These are phyloP conservation scores for Sicyos edulis DNA, from an alignment of 306 rosid genomes.

Conservation along the genomic window DNA sequence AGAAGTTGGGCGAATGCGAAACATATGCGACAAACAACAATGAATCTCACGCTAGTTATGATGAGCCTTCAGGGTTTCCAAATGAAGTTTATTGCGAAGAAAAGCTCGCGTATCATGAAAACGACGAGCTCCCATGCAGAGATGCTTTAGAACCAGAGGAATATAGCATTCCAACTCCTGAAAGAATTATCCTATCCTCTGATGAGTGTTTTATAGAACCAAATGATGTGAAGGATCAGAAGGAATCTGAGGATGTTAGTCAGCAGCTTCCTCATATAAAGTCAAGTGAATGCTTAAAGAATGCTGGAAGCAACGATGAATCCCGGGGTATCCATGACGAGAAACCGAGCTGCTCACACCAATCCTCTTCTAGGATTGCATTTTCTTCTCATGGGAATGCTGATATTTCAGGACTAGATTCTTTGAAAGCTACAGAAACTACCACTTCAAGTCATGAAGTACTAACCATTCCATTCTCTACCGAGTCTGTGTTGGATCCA, in stretches of 20 bases:
- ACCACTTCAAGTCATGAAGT: conserved; percentile 27
- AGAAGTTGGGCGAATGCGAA: not conserved
- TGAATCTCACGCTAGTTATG: not conserved
- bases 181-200: conserved; percentile 14
- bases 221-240: not conserved
- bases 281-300: not conserved
- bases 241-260: not conserved
- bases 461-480: conserved; percentile 15
- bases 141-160: conserved; percentile 30
- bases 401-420: conserved; percentile 15
- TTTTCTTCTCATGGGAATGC: conserved; percentile 12
- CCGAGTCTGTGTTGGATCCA: conserved; percentile 23
- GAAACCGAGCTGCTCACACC: not conserved
- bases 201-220: not conserved
- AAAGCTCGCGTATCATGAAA: not conserved
- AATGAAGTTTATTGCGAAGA: conserved; percentile 15
- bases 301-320: not conserved
- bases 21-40: not conserved
- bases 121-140: conserved; percentile 1
- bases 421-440: conserved; percentile 31
- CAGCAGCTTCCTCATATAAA: not conserved
- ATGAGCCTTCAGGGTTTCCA: not conserved
- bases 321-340: not conserved
- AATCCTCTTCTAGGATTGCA: conserved; percentile 14
- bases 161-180: conserved; percentile 24